Evolutionary conservation across 345 rosid species (phyloP), one percentile per base, ranked within the genome.

Genomic region (Turnera subulata): DNA sequence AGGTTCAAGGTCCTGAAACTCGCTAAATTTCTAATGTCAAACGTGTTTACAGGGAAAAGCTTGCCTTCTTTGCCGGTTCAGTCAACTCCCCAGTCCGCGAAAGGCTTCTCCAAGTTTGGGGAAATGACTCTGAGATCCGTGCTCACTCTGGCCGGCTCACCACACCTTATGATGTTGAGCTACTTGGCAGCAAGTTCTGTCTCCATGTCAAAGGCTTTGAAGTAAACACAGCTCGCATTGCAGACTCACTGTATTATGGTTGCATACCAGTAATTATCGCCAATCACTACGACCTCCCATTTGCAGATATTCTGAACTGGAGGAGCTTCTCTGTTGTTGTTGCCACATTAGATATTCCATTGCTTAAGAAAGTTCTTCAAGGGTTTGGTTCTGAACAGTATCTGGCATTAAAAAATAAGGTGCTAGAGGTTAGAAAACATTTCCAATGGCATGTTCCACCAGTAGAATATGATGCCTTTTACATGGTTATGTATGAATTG

Each of bases 141-240:
- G 82, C 70, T 2, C 80, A 83, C 49, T 46, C 14, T 21, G 89
- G 85, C 53, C 76, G 76, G 60, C 77, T 80, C 52, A 63, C 52
- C 45, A 80, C 85, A 9, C 83, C 82, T 25, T 83, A 83, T 59
- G 70, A 80, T 11, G 80, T 66, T 38, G 76, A 60, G 63, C 74
- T 83, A 20, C 82, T 76, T 0, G 50, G 74, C 2, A 82, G 87
- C 68, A 80, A 78, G 77, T 83, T 80, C 57, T 83, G 89, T 62
- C 78, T 80, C 70, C 85, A 83, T 44, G 82, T 80, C 68, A 80
- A 83, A 74, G 89, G 89, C 43, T 83, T 78, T 47, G 85, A 83
- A 76, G 83, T 80, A 16, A 80, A 83, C 61, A 80, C 83, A 16
- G 89, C 89, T 33, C 78, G 85, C 9, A 73, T 80, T 50, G 75